These are phyloP conservation scores for Chenopodium album DNA, from an alignment of 148 eudicot species.

Conservation along the genomic window DNA sequence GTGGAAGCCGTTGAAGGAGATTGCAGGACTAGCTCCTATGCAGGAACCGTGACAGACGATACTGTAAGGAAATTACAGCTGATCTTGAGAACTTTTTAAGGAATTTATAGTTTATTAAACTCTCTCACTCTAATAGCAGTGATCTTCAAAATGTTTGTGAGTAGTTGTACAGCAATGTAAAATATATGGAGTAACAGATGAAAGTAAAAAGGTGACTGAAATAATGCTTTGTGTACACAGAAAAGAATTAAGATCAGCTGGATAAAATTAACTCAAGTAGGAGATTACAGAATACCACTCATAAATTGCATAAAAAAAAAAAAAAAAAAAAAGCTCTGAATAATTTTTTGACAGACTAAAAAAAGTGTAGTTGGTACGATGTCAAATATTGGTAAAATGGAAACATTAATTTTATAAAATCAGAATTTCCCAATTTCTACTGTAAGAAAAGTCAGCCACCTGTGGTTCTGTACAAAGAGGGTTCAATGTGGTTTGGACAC, in stretches of 20 bases:
- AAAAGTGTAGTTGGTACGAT: neutral
- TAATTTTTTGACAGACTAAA: neutral
- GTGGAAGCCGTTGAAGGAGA: constrained; percentile 93
- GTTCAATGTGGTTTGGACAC: constrained; percentile 11
- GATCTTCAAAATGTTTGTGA: neutral
- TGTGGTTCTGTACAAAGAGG: constrained; percentile 41
- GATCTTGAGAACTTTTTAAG: neutral
- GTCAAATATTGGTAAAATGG: neutral
- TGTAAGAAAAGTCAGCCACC: constrained; percentile 18
- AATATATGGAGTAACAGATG: neutral
- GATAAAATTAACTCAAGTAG: neutral
- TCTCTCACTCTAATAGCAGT: neutral
- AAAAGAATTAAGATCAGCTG: neutral
- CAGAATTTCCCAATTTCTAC: constrained; percentile 16
- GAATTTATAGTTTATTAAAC: neutral
- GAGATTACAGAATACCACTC: neutral
- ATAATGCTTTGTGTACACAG: neutral
- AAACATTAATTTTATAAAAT: constrained; percentile 6
- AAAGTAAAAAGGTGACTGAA: neutral
- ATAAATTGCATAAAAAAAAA: neutral
- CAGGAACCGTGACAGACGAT: constrained; percentile 29
- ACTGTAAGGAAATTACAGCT: neutral
- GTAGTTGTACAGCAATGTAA: constrained; percentile 15
- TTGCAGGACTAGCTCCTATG: constrained; percentile 51
- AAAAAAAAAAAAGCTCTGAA: neutral